These are phyloP conservation scores for Euphorbia pulcherrima DNA, from an alignment of 345 rosid species.

Conservation along the genomic window DNA sequence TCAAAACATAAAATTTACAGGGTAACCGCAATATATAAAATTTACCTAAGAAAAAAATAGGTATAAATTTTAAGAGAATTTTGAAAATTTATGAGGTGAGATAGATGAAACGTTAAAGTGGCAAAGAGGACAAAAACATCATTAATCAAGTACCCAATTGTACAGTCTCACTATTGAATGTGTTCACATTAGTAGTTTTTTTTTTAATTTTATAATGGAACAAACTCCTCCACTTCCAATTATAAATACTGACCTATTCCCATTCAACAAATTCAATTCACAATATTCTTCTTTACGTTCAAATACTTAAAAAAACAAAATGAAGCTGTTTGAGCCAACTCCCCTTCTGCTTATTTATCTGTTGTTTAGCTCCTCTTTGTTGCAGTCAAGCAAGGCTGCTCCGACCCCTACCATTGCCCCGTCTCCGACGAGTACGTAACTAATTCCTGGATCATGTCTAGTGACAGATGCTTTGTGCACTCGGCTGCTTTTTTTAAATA, in stretches of 20 bases:
- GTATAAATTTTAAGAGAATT: too few relatives aligned
- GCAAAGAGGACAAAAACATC: neutral
- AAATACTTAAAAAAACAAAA: neutral
- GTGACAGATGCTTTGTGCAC: too few relatives aligned
- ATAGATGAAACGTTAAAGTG: neutral
- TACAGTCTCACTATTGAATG: slow-evolving; percentile 23
- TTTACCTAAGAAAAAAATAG: too few relatives aligned
- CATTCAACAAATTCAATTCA: neutral
- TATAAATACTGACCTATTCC: slow-evolving; percentile 8
- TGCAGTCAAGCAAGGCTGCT: slow-evolving; percentile 9
- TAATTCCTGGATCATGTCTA: too few relatives aligned
- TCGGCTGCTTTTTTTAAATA: too few relatives aligned
- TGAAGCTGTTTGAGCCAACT: slow-evolving; percentile 17
- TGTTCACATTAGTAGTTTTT: too few relatives aligned
- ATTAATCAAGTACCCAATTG: neutral
- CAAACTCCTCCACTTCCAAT: too few relatives aligned
- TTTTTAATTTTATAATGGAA: too few relatives aligned
- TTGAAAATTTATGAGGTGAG: slow-evolving; percentile 3
- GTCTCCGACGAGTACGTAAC: neutral
- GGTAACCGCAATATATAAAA: too few relatives aligned
- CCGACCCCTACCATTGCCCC: neutral
- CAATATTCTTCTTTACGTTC: neutral
- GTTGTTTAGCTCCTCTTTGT: slow-evolving; percentile 15
- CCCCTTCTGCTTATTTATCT: slow-evolving; percentile 16
- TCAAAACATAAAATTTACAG: too few relatives aligned